These are phyloP conservation scores for Penicillium hordei DNA, from an alignment of 2,329 filamentous ascomycete genomes.

Conservation along the genomic window DNA sequence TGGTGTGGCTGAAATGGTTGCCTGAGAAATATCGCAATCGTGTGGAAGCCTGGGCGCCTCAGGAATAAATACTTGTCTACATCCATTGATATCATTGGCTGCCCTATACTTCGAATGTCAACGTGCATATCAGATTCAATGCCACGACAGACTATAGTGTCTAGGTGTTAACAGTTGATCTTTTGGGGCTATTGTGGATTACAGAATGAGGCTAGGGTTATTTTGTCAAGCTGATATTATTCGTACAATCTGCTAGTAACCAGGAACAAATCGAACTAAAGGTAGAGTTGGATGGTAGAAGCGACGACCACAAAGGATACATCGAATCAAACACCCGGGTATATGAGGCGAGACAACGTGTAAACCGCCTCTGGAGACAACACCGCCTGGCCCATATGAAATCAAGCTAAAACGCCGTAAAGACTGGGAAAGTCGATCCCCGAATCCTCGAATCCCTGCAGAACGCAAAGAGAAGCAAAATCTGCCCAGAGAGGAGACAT, in stretches of 20 bases:
- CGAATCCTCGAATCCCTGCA: conserved; percentile 2
- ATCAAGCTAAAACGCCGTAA: conserved; percentile 36
- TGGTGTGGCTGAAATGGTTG: conserved; percentile 8
- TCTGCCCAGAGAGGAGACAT: conserved; percentile 3
- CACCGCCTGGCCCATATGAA: conserved; percentile 31
- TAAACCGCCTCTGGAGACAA: conserved; percentile 29
- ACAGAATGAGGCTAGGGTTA: neutral
- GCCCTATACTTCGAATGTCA: conserved; percentile 3
- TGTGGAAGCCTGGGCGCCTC: conserved; percentile 2
- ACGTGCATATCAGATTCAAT: neutral
- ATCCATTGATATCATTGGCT: conserved; percentile 4
- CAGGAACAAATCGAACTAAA: neutral
- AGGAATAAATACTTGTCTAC: neutral
- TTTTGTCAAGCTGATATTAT: neutral
- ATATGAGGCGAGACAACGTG: conserved; percentile 35
- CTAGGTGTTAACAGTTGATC: neutral
- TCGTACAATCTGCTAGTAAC: neutral
- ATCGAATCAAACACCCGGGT: conserved; percentile 33
- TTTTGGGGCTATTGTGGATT: neutral
- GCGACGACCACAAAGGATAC: conserved; percentile 5
- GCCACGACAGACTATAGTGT: neutral
- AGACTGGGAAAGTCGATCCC: conserved; percentile 7
- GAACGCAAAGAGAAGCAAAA: conserved; percentile 1
- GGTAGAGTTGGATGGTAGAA: neutral
- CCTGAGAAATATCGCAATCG: neutral